These are phyloP conservation scores for Lyophyllum shimeji DNA, from an alignment of 768 basidiomycete species.

Conservation along the genomic window DNA sequence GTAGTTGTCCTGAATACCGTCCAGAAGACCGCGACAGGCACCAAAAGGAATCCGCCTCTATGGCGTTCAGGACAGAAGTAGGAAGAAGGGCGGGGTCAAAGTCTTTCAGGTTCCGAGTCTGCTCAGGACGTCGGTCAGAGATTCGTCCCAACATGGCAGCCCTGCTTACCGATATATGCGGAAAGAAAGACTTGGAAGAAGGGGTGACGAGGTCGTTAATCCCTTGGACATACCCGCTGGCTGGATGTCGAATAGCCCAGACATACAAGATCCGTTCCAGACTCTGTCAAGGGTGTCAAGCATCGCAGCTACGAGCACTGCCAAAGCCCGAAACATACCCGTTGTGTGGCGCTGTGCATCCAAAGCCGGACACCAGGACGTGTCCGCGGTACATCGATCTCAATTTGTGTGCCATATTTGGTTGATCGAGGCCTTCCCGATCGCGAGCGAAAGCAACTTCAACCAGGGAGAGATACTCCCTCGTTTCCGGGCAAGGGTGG, in stretches of 20 bases:
- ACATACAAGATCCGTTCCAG: constrained; percentile 96
- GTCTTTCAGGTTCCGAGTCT: constrained; percentile 90
- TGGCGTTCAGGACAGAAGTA: constrained; percentile 66
- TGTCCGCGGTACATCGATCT: constrained; percentile 96
- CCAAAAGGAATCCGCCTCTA: constrained; percentile 99
- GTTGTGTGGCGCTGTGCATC: constrained; percentile 88
- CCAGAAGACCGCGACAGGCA: constrained; percentile 91
- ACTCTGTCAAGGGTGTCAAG: constrained; percentile 50
- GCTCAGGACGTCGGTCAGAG: constrained; percentile 11
- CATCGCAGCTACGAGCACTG: constrained; percentile 1
- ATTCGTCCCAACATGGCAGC: constrained; percentile 1
- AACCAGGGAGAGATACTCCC: constrained; percentile 90
- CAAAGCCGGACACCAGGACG: constrained; percentile 88
- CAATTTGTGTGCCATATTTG: constrained; percentile 99
- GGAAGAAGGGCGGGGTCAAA: constrained; percentile 83
- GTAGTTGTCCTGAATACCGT: constrained; percentile 99
- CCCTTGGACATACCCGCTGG: constrained; percentile 97
- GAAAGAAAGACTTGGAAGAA: constrained; percentile 98
- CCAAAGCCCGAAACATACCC: constrained; percentile 49
- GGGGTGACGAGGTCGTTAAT: constrained; percentile 98
- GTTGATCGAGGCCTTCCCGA: constrained; percentile 84
- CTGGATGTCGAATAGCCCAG: constrained; percentile 98
- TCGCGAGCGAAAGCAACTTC: constrained; percentile 88
- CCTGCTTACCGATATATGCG: constrained; percentile 79
- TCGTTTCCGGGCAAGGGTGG: constrained; percentile 85